Conservation (phyloP, 140 eudicot genomes). For the Eryngium alpinum region DNA sequence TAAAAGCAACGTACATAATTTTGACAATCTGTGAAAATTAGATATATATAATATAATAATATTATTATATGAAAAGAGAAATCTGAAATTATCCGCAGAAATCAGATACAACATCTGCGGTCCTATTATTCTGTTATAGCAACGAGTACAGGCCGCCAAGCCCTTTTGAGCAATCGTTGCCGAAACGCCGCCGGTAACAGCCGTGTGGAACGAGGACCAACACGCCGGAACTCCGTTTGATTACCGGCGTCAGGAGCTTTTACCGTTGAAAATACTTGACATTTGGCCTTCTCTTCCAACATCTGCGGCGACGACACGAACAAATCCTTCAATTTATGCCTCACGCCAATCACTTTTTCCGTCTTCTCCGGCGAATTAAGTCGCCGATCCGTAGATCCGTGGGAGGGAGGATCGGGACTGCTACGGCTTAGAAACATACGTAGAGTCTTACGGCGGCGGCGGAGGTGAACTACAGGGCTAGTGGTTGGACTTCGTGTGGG, state of each 20-base stretch:
- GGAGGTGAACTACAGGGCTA: constrained; percentile 76
- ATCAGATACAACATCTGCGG: background rate
- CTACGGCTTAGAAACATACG: constrained; percentile 51
- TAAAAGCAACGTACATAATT: no score
- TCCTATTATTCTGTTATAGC: constrained; percentile 48
- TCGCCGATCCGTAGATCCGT: constrained; percentile 41
- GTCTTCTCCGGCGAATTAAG: constrained; percentile 40
- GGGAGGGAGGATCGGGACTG: constrained; percentile 16
- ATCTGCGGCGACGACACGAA: constrained; percentile 59
- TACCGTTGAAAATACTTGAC: constrained; percentile 19
- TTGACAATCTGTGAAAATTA: no score
- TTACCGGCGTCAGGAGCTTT: constrained; percentile 22
- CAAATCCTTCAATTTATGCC: constrained; percentile 71
- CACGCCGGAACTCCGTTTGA: constrained; percentile 32
- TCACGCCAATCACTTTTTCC: constrained; percentile 23
- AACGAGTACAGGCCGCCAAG: constrained; percentile 78
- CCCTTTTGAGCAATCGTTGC: constrained; percentile 68
- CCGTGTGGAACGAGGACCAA: constrained; percentile 40
- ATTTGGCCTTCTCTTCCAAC: constrained; percentile 23
- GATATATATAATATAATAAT: no score
- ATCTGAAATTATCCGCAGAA: background rate
- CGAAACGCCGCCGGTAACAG: constrained; percentile 65
- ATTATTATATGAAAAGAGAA: no score
- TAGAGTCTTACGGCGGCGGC: constrained; percentile 72
- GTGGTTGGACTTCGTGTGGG: constrained; percentile 72